A percentile compares a stretch with the other conserved stretches of the same genome.
phyloP scores from a whole-genome alignment of 2,329 filamentous ascomycete species.

The Ceratocystis cacaofunesta region DNA sequence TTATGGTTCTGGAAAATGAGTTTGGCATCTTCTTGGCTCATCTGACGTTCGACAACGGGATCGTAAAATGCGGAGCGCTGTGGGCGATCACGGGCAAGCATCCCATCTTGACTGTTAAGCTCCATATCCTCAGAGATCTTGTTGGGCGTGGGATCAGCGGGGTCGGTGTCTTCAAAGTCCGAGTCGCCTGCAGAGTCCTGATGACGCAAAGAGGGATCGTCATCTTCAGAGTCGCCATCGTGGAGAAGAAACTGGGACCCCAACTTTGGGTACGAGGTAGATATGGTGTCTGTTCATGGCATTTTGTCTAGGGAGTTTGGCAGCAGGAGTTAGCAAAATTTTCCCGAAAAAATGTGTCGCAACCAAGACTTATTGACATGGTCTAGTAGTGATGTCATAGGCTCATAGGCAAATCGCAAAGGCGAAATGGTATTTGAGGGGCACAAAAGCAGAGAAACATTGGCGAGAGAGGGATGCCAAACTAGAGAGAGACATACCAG shows the following conservation, averaged over 20 bases:
- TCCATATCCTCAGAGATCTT: constrained; percentile 10
- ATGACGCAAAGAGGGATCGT: constrained; percentile 10
- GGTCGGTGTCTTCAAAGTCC: constrained; percentile 10
- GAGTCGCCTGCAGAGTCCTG: constrained; percentile 6
- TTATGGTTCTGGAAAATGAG: constrained; percentile 63
- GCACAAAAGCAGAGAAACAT: neutral
- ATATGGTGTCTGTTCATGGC: constrained; percentile 7
- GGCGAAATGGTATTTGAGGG: neutral
- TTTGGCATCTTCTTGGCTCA: constrained; percentile 89
- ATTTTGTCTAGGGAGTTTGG: neutral
- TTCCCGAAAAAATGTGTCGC: neutral
- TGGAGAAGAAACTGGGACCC: constrained; percentile 18
- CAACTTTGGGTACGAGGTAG: constrained; percentile 16
- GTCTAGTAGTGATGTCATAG: constrained; percentile 1
- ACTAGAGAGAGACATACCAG: constrained; percentile 6
- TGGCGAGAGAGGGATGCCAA: neutral
- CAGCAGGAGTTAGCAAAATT: neutral
- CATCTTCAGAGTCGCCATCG: constrained; percentile 18
- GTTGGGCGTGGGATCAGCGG: neutral
- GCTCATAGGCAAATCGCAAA: neutral
- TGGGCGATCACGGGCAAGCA: constrained; percentile 46
- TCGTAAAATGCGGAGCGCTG: constrained; percentile 80
- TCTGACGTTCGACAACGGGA: constrained; percentile 80
- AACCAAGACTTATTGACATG: neutral
- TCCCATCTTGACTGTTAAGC: constrained; percentile 34